These are phyloP conservation scores for Boletus barrowsii DNA, from an alignment of 768 basidiomycete genomes.

Conservation along the genomic window DNA sequence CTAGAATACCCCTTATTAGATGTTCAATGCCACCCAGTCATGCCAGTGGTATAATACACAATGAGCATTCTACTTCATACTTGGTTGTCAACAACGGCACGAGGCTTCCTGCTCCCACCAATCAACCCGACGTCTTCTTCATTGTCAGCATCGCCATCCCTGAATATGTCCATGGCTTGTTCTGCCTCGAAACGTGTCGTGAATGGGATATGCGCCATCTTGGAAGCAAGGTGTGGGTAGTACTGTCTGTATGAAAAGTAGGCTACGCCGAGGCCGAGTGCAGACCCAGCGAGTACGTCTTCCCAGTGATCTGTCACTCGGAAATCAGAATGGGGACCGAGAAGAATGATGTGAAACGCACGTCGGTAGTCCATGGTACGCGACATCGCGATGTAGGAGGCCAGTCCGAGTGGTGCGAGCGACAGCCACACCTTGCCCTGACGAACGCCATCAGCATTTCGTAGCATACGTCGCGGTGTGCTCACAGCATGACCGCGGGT, in stretches of 20 bases:
- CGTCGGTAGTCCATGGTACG: slow-evolving; percentile 94
- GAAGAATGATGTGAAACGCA: slow-evolving; percentile 35
- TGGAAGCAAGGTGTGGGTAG: slow-evolving; percentile 62
- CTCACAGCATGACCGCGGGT: slow-evolving; percentile 66
- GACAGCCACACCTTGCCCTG: slow-evolving; percentile 81
- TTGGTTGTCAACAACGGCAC: background rate
- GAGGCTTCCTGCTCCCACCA: slow-evolving; percentile 13
- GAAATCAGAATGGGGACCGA: background rate
- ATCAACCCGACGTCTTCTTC: slow-evolving; percentile 21
- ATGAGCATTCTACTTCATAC: background rate
- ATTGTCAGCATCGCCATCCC: slow-evolving; percentile 9
- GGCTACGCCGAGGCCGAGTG: slow-evolving; percentile 69
- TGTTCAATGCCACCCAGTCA: background rate
- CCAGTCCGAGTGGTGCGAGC: slow-evolving; percentile 69
- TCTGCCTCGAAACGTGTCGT: slow-evolving; percentile 54
- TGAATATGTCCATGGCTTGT: background rate
- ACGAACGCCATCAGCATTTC: background rate
- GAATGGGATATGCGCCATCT: slow-evolving; percentile 62
- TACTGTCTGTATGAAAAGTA: slow-evolving; percentile 82
- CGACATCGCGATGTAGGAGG: slow-evolving; percentile 70
- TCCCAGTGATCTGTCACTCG: slow-evolving; percentile 76
- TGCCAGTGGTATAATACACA: background rate
- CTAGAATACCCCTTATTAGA: background rate
- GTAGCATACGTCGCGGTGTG: background rate
- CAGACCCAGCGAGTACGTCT: slow-evolving; percentile 77